A percentile compares a stretch with the other conserved stretches of the same genome.
Conservation (phyloP, 2,329 filamentous ascomycete species). For the Penicillium sp. region DNA sequence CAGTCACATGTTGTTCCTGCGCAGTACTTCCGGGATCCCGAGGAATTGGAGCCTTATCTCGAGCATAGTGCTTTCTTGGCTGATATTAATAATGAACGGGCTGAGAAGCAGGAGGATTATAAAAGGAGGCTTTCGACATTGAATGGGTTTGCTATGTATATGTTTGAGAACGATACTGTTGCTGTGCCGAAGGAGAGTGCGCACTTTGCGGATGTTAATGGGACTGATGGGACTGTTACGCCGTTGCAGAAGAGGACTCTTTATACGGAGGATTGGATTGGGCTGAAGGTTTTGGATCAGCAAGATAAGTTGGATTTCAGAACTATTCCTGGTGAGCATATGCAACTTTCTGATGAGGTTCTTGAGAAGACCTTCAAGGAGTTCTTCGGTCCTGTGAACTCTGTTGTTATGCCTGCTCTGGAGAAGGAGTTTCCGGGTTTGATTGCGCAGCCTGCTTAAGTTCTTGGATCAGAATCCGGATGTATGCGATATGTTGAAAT, state of each 20-base stretch:
- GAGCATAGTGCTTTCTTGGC: constrained; percentile 83
- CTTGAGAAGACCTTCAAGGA: constrained; percentile 64
- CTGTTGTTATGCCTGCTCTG: not conserved
- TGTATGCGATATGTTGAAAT: not conserved
- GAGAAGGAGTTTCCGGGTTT: constrained; percentile 2
- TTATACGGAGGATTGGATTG: constrained; percentile 93
- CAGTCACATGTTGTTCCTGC: constrained; percentile 83
- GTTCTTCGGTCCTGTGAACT: constrained; percentile 43
- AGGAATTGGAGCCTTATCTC: constrained; percentile 71
- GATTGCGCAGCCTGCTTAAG: constrained; percentile 17
- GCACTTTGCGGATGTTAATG: constrained; percentile 88
- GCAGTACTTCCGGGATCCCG: constrained; percentile 84
- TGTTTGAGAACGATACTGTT: constrained; percentile 83
- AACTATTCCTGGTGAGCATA: constrained; percentile 74
- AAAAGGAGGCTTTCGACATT: constrained; percentile 67
- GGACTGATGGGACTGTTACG: constrained; percentile 61
- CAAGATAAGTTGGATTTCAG: constrained; percentile 77
- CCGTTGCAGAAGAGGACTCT: constrained; percentile 67
- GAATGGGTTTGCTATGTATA: constrained; percentile 80
- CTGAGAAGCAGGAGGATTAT: constrained; percentile 71
- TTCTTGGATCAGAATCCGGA: not conserved
- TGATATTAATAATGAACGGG: constrained; percentile 92
- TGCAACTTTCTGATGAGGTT: constrained; percentile 69
- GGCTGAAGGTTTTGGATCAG: constrained; percentile 74
- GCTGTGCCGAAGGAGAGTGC: constrained; percentile 86